Evolutionary conservation across 768 basidiomycete genomes (phyloP), one percentile per base, ranked within the genome.

Genomic region (Hortiboletus flavorubellus): DNA sequence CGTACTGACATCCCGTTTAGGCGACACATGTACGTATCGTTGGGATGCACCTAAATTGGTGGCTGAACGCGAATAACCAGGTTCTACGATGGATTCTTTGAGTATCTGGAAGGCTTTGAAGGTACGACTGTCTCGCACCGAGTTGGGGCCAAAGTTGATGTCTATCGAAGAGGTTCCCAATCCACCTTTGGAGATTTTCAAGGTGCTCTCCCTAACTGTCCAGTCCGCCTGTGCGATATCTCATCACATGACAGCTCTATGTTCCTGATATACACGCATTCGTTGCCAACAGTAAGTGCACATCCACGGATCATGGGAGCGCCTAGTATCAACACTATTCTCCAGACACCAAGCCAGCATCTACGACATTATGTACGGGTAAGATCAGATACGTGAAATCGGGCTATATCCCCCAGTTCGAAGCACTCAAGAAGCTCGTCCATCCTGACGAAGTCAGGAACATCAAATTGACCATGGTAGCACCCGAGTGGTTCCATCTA

Each of bases 401-500:
- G 0, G 85, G 86, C 60, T 87, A 86, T 61, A 65, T 82, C 9
- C 77, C 84, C 29, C 80, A 87, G 56, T 88, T 85, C 64, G 80
- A 83, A 54, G 80, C 76, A 47, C 71, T 86, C 54, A 87, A 85
- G 68, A 71, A 68, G 29, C 63, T 85, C 18, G 83, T 86, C 26
- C 64, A 79, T 16, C 74, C 80, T 8, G 78, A 86, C 70, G 85
- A 88, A 62, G 81, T 86, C 55, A 78, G 78, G 63, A 75, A 78
- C 63, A 78, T 90, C 68, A 91, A 92, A 68, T 63, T 90, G 55
- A 89, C 85, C 14, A 74, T 88, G 69, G 85, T 82, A 55, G 81
- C 86, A 0, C 88, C 87, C 4, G 82, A 83, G 35, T 87, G 86
- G 84, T 85, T 82, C 67, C 85, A 86, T 65, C 80, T 86, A 30